phyloP scores from a whole-genome alignment of 208 protist species.

The Trypanosoma grayi region DNA sequence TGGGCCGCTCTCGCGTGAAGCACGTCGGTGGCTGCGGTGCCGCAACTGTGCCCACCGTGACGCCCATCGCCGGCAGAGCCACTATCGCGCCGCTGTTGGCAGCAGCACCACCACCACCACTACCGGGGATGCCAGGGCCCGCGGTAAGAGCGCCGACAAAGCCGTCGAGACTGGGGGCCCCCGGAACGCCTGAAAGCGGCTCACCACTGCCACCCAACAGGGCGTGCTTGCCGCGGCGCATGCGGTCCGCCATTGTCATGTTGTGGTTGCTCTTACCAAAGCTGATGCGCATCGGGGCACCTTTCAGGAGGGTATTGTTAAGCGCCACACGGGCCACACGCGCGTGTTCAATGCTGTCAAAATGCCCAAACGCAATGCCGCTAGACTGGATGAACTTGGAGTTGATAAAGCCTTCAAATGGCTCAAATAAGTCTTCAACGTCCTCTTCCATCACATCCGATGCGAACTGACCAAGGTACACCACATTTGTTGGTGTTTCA shows the following conservation, averaged over 20 bases:
- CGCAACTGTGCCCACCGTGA: slow-evolving; percentile 13
- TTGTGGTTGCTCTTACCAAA: slow-evolving; percentile 85
- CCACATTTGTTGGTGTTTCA: slow-evolving; percentile 80
- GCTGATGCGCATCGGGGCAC: slow-evolving; percentile 70
- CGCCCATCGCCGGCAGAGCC: slow-evolving; percentile 58
- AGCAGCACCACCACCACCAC: too few species aligned
- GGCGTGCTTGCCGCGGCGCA: slow-evolving; percentile 22
- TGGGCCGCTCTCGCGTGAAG: slow-evolving; percentile 52
- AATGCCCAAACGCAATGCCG: slow-evolving; percentile 84
- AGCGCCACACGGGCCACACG: slow-evolving; percentile 54
- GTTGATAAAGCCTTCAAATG: slow-evolving; percentile 87
- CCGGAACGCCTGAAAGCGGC: neutral
- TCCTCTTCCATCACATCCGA: slow-evolving; percentile 58
- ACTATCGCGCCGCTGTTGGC: slow-evolving; percentile 27
- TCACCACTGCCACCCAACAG: slow-evolving; percentile 9
- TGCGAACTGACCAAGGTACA: slow-evolving; percentile 81
- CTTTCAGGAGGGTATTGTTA: slow-evolving; percentile 48
- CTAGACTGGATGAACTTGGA: slow-evolving; percentile 59
- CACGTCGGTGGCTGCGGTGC: slow-evolving; percentile 19
- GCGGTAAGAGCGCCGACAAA: slow-evolving; percentile 36
- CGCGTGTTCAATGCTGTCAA: slow-evolving; percentile 68
- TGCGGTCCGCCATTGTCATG: slow-evolving; percentile 63
- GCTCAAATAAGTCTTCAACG: slow-evolving; percentile 62
- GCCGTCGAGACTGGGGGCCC: slow-evolving; percentile 19
- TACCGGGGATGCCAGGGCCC: too few species aligned